phyloP scores from a whole-genome alignment of 2,329 filamentous ascomycete species.

The Proliferodiscus dingleyae region DNA sequence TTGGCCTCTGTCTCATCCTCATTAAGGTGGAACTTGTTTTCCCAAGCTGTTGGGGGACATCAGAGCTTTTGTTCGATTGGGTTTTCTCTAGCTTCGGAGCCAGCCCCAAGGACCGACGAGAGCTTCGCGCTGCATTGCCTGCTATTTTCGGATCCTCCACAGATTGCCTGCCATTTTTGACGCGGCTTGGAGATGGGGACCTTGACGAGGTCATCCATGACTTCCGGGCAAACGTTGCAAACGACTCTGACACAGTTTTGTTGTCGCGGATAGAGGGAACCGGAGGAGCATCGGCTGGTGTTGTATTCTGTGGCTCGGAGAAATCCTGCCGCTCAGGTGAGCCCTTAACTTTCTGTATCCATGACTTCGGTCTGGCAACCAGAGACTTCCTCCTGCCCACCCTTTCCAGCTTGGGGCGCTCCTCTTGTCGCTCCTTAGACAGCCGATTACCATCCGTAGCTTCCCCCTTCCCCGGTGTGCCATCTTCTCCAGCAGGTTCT shows the following conservation, averaged over 20 bases:
- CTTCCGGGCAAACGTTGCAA: constrained; percentile 46
- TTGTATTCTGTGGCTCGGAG: constrained; percentile 15
- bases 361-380: constrained; percentile 32
- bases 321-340: constrained; percentile 26
- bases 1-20: constrained; percentile 26
- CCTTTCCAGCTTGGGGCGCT: constrained; percentile 24
- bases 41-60: constrained; percentile 18
- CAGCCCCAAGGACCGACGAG: constrained; percentile 14
- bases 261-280: constrained; percentile 27
- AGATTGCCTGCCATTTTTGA: constrained; percentile 15
- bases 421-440: constrained; percentile 28
- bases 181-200: constrained; percentile 39
- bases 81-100: constrained; percentile 21
- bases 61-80: constrained; percentile 10
- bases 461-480: constrained; percentile 14
- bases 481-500: constrained; percentile 5
- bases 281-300: constrained; percentile 33
- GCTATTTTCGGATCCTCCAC: constrained; percentile 16
- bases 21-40: constrained; percentile 19
- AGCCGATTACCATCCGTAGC: constrained; percentile 12
- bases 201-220: constrained; percentile 44
- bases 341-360: constrained; percentile 30
- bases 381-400: constrained; percentile 31
- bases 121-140: constrained; percentile 14
- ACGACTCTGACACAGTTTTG: constrained; percentile 43